Evolutionary conservation across 2,329 filamentous ascomycete genomes (phyloP).

Genomic region (Aspergillus sojae): DNA sequence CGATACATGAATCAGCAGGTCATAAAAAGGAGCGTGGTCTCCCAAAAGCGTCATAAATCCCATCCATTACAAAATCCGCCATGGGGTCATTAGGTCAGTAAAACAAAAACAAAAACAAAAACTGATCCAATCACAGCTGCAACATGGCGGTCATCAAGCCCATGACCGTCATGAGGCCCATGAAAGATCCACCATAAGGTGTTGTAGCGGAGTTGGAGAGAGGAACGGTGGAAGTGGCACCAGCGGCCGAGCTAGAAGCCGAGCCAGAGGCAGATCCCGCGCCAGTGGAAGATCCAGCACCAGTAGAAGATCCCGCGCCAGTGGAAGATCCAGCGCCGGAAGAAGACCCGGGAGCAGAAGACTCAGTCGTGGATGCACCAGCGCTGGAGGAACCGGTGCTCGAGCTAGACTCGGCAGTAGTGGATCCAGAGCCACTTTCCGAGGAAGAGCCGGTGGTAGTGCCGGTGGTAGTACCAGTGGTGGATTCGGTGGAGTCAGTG

Average conservation of each 20-base stretch:
- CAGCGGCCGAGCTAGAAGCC: constrained; percentile 9
- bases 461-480: constrained; percentile 1
- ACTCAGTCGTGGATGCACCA: constrained; percentile 10
- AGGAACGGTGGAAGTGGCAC: constrained; percentile 20
- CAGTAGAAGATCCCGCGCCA: neutral
- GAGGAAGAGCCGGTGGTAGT: constrained; percentile 13
- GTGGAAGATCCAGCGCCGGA: neutral
- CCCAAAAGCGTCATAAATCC: neutral
- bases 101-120: neutral
- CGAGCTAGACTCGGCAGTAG: constrained; percentile 8
- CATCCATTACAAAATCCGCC: neutral
- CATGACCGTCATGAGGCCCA: constrained; percentile 21
- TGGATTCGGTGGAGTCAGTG: constrained; percentile 1
- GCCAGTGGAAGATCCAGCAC: neutral
- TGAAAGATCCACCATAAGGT: constrained; percentile 25
- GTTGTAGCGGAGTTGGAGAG: constrained; percentile 23
- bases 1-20: constrained; percentile 1
- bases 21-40: constrained; percentile 4
- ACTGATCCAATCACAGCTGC: constrained; percentile 27
- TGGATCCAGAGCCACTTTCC: constrained; percentile 16
- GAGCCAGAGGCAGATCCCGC: constrained; percentile 17
- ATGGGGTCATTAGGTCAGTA: neutral
- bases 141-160: constrained; percentile 32
- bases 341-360: constrained; percentile 11
- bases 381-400: constrained; percentile 1